These are phyloP conservation scores for Adiantum capillusveneris DNA, from an alignment of 75 land plant species.

Conservation along the genomic window DNA sequence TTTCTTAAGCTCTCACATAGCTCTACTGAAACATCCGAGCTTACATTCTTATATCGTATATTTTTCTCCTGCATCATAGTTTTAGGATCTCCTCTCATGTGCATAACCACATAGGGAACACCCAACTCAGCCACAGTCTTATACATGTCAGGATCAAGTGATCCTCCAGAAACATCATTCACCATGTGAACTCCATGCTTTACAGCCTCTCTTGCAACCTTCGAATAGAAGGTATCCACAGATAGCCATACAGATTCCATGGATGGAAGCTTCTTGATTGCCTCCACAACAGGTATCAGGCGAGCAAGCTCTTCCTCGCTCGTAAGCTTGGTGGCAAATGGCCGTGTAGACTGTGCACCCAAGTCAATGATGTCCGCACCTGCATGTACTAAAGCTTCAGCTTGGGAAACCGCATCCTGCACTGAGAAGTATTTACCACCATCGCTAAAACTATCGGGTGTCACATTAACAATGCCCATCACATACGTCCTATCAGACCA, in stretches of 20 bases:
- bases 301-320: conserved; percentile 68
- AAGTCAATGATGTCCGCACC: conserved; percentile 94
- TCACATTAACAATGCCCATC: conserved; percentile 90
- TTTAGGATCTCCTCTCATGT: conserved; percentile 89
- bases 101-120: conserved; percentile 86
- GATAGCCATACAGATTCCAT: conserved; percentile 56
- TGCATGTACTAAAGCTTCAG: conserved; percentile 46
- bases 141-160: conserved; percentile 62
- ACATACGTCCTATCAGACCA: conserved; percentile 68
- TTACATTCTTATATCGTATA: conserved; percentile 57
- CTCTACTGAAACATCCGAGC: conserved; percentile 61
- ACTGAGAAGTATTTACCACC: conserved; percentile 69
- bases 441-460: conserved; percentile 98
- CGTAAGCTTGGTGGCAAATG: conserved; percentile 55
- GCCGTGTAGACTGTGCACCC: conserved; percentile 93
- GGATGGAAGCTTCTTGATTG: conserved; percentile 50
- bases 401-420: conserved; percentile 61
- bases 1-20: conserved; percentile 29
- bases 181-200: conserved; percentile 65
- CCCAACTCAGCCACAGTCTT: conserved; percentile 55
- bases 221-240: conserved; percentile 79
- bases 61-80: conserved; percentile 78
- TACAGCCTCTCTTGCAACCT: conserved; percentile 80
- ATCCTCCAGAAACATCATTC: conserved; percentile 88
- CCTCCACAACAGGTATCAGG: conserved; percentile 72